Conservation (phyloP, 345 rosid species). For the Eucalyptus erythrocorys region DNA sequence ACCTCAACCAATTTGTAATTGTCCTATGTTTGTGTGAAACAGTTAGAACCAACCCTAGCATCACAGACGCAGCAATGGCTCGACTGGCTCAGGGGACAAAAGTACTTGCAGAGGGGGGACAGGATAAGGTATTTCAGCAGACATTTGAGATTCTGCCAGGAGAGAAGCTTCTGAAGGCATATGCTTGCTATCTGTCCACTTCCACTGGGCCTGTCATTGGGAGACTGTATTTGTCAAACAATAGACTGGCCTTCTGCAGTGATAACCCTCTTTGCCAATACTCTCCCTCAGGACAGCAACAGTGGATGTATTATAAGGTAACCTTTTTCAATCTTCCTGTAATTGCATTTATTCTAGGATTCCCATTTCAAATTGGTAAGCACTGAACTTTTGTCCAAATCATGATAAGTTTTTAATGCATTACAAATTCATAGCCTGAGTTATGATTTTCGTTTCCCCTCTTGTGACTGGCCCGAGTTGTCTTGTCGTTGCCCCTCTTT, state of each 20-base stretch:
- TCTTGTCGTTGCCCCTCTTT: neutral
- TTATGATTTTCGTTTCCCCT: neutral
- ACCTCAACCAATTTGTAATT: neutral
- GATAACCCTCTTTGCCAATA: constrained; percentile 45
- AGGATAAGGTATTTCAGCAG: neutral
- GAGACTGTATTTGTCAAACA: neutral
- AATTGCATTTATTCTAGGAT: neutral
- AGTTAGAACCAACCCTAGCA: neutral
- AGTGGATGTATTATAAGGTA: constrained; percentile 64
- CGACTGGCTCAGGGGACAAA: neutral
- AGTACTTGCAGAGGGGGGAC: neutral
- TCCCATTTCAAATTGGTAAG: neutral
- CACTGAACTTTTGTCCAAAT: neutral
- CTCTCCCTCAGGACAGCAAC: constrained; percentile 33
- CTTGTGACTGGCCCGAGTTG: rapidly evolving
- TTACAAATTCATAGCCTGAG: neutral
- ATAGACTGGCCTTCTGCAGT: constrained; percentile 27
- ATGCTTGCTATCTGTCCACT: neutral
- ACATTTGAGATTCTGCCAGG: neutral
- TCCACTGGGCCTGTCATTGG: neutral
- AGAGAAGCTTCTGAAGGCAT: neutral
- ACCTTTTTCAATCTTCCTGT: neutral
- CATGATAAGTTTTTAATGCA: neutral
- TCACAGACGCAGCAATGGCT: neutral
- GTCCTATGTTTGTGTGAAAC: neutral